phyloP scores from a whole-genome alignment of 768 basidiomycete genomes.

The Russula vinacea region DNA sequence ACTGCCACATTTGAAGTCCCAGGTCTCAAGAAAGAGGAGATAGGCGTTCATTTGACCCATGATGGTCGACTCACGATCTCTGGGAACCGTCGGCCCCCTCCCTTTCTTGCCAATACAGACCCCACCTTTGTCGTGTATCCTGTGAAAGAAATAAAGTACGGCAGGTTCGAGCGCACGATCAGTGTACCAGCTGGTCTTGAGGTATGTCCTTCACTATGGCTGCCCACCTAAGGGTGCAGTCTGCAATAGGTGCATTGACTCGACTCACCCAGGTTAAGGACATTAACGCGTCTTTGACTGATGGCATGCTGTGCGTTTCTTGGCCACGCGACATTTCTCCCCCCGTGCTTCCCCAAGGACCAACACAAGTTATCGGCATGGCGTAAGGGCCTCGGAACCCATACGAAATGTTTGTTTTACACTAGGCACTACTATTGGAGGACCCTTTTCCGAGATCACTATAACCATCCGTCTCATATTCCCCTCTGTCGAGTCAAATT shows the following conservation, averaged over 20 bases:
- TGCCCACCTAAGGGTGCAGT: not conserved
- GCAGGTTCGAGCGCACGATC: conserved; percentile 29
- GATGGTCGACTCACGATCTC: conserved; percentile 48
- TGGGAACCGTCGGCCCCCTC: conserved; percentile 40
- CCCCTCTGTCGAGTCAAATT: not conserved
- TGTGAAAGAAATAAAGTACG: conserved; percentile 29
- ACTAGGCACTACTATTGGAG: not conserved
- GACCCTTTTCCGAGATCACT: not conserved
- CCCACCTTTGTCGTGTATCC: conserved; percentile 15
- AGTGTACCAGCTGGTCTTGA: conserved; percentile 28
- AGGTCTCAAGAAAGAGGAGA: conserved; percentile 48
- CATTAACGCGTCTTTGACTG: conserved; percentile 27
- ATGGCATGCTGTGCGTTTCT: conserved; percentile 30
- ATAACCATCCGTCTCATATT: not conserved
- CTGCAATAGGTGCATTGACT: conserved; percentile 4
- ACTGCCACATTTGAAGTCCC: conserved; percentile 57
- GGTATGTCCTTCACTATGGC: conserved; percentile 11
- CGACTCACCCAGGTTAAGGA: conserved; percentile 25
- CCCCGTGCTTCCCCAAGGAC: not conserved
- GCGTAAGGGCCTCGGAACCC: conserved; percentile 4
- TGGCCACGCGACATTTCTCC: conserved; percentile 25
- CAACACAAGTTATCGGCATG: conserved; percentile 10
- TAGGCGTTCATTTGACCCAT: conserved; percentile 46
- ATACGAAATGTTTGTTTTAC: too few species aligned
- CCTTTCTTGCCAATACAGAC: conserved; percentile 20